Evolutionary conservation across 495 filamentous ascomycete genomes (phyloP).

Genomic region (Aspergillus saccharolyticus): DNA sequence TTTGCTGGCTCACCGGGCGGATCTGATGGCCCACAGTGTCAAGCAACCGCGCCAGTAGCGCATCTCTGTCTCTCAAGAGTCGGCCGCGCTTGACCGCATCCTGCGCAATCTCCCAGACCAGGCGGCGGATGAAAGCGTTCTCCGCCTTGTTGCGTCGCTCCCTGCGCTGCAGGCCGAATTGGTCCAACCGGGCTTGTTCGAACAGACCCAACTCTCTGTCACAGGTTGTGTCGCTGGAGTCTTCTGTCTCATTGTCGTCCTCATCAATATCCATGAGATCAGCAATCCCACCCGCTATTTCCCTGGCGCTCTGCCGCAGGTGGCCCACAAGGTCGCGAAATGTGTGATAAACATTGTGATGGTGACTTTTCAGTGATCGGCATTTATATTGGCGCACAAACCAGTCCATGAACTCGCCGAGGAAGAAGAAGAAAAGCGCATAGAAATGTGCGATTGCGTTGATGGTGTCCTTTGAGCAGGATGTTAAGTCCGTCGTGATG

Average conservation of each 20-base stretch:
- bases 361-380: slow-evolving; percentile 41
- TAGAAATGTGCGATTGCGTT: slow-evolving; percentile 37
- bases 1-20: slow-evolving; percentile 24
- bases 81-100: slow-evolving; percentile 29
- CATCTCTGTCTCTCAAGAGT: slow-evolving; percentile 23
- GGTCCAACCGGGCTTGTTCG: slow-evolving; percentile 35
- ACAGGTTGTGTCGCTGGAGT: slow-evolving; percentile 9
- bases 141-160: slow-evolving; percentile 35
- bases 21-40: slow-evolving; percentile 24
- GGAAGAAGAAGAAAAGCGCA: slow-evolving; percentile 41
- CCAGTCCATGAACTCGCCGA: slow-evolving; percentile 47
- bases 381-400: slow-evolving; percentile 38
- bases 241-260: slow-evolving; percentile 1
- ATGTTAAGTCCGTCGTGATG: slow-evolving; percentile 14
- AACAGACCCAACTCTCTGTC: slow-evolving; percentile 25
- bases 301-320: slow-evolving; percentile 28
- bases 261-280: slow-evolving; percentile 29
- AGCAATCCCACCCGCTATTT: slow-evolving; percentile 17
- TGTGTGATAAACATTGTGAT: slow-evolving; percentile 40
- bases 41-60: slow-evolving; percentile 27
- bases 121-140: slow-evolving; percentile 35
- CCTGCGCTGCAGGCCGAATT: slow-evolving; percentile 34
- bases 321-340: slow-evolving; percentile 39
- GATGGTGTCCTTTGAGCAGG: slow-evolving; percentile 21
- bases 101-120: slow-evolving; percentile 43